Base-by-base conservation (phyloP, 176 grass and related monocot species). In the Oryza punctata region DNA sequence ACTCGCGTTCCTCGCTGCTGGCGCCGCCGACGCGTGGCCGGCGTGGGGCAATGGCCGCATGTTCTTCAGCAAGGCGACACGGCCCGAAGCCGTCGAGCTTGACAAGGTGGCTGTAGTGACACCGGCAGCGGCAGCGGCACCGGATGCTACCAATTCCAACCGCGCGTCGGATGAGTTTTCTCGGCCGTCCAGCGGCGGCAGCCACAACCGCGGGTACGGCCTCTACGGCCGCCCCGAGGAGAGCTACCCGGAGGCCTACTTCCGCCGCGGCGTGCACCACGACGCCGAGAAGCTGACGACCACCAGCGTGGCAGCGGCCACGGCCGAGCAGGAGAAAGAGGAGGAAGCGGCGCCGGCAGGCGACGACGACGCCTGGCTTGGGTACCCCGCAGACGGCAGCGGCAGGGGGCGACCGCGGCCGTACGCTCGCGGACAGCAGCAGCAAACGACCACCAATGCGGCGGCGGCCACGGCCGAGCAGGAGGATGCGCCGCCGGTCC, bases 211-310 rank as follows among this genome's bases (percentile, higher is more conserved):
- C 46, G 83, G 88, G 37, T 86, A 90, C 74, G 88, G 84, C 27
- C 88, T 90, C 8, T 90, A 90, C 84, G 84, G 88, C 38, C 88
- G 74, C 28, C 88, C 84, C 3, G 84, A 83, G 79, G 84, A 90
- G 84, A 74, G 28, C 61, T 83, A 83, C 74, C 88, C 88, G 67
- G 67, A 78, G 45, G 59, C 49, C 46, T 90, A 90, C 88, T 90
- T 82, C 88, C 88, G 68, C 73, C 79, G 84, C 63, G 88, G 88
- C 84, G 88, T 86, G 78, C 88, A 90, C 84, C 88, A 18, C 84
- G 71, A 90, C 84, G 21, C 73, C 67, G 83, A 90, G 26, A 90
- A 82, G 79, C 60, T 67, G 79, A 90, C 84, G 23, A 81, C 81
- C 29, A 76, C 87, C 64, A 35, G 44, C 71, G 43, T 29, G 69